Evolutionary conservation across 129 eudicot genomes (phyloP), one percentile per base, ranked within the genome.

Genomic region (Escallonia herrerae): DNA sequence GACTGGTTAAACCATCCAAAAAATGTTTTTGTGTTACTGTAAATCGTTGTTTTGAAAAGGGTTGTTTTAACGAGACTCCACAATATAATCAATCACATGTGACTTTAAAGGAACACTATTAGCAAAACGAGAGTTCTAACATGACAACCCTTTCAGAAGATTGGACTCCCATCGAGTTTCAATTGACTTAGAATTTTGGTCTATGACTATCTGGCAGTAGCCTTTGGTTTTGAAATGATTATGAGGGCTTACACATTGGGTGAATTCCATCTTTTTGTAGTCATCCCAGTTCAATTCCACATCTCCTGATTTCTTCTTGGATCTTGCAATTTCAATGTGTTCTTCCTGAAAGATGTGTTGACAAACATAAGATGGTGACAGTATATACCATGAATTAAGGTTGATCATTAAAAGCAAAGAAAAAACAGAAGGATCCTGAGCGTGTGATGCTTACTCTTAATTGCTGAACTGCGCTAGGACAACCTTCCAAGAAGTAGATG

Each of bases 211-310:
- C 33, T 22, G 33, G 33, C 33, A 22, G 33, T 22, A 22, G 33
- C 33, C 33, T 22, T 22, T 22, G 33, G 33, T 22, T 22, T 22
- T 22, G 33, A 22, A 22, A 22, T 22, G 33, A 22, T 22, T 22
- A 10, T 51, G 68, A 45, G 15, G 4, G 63, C 96, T 88, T 88
- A 93, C 98, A 77, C 98, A 85, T 56, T 93, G 98, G 7, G 98
- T 93, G 68, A 91, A 91, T 46, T 86, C 97, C 97, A 91, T 91
- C 58, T 83, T 91, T 79, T 88, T 87, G 77, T 91, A 91, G 75
- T 91, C 97, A 37, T 91, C 91, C 97, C 97, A 91, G 66, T 52
- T 83, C 77, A 91, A 75, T 57, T 85, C 89, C 56, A 53, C 68
- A 65, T 82, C 84, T n/a, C 85, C 90, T 48, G 57, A 67, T 72